These are phyloP conservation scores for Rosa hybrid DNA, from an alignment of 331 rosid genomes.

Conservation along the genomic window DNA sequence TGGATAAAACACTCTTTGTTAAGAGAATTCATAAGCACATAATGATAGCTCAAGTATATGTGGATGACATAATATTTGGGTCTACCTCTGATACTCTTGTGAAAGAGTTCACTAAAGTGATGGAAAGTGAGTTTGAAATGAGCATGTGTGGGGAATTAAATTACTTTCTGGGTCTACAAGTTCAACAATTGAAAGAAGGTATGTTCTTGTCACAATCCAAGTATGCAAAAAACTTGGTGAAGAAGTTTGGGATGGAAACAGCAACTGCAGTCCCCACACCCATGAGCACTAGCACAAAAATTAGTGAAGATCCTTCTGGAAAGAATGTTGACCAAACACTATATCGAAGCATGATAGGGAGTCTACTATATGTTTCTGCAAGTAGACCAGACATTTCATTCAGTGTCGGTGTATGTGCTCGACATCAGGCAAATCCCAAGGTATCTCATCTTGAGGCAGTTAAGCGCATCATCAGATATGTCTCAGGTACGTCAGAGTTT, in stretches of 20 bases:
- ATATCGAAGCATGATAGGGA: no score
- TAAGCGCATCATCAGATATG: no score
- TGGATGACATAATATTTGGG: neutral
- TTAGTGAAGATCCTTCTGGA: rapidly evolving
- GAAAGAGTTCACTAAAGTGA: rapidly evolving
- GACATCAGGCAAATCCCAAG: neutral
- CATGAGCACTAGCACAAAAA: neutral
- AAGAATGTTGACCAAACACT: neutral
- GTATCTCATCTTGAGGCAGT: neutral
- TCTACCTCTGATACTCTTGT: no score
- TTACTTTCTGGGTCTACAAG: neutral
- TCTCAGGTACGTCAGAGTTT: neutral
- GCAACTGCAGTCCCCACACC: neutral
- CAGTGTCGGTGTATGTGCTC: neutral
- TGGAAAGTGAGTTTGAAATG: neutral
- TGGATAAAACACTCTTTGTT: neutral
- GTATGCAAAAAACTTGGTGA: neutral
- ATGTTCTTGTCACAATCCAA: neutral
- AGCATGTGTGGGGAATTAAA: neutral
- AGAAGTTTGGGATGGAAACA: no score
- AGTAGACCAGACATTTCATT: neutral
- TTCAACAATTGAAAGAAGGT: neutral
- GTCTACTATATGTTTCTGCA: rapidly evolving
- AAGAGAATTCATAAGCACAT: no score
- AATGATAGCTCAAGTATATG: neutral